phyloP scores from a whole-genome alignment of 176 grass and related monocot genomes.

The Themeda triandra region DNA sequence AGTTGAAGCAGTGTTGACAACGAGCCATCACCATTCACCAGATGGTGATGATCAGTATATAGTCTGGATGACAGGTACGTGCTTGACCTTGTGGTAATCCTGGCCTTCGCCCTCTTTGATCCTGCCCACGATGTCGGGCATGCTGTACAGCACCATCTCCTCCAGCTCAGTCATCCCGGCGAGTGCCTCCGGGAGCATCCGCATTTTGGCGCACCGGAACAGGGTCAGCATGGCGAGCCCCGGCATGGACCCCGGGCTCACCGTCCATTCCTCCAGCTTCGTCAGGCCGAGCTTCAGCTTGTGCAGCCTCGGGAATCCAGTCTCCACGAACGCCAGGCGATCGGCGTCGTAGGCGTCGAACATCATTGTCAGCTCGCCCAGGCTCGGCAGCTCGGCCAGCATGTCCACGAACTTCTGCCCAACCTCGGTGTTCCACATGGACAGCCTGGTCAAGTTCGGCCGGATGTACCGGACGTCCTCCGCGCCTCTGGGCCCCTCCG shows the following conservation, averaged over 20 bases:
- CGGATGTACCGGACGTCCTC: slow-evolving; percentile 39
- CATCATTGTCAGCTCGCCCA: slow-evolving; percentile 38
- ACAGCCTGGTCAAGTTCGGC: slow-evolving; percentile 36
- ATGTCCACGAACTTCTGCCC: slow-evolving; percentile 46
- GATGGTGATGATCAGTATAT: slow-evolving; percentile 4
- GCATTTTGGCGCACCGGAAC: slow-evolving; percentile 34
- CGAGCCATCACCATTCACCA: not conserved
- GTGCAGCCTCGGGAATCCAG: slow-evolving; percentile 33
- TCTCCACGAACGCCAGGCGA: slow-evolving; percentile 22
- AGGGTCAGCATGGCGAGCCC: slow-evolving; percentile 33
- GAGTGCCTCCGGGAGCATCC: slow-evolving; percentile 49
- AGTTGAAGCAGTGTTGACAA: not conserved
- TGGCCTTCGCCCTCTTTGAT: slow-evolving; percentile 30
- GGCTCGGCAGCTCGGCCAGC: slow-evolving; percentile 42
- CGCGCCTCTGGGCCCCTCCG: not conserved
- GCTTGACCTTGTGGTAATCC: slow-evolving; percentile 51
- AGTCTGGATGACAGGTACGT: slow-evolving; percentile 42
- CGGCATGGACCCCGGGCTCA: not conserved
- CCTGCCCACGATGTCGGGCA: slow-evolving; percentile 42
- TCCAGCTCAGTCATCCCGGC: slow-evolving; percentile 42
- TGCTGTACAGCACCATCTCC: slow-evolving; percentile 51
- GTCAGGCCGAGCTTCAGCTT: slow-evolving; percentile 26
- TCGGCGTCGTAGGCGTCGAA: slow-evolving; percentile 18
- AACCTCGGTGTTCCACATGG: slow-evolving; percentile 41
- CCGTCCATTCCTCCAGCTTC: slow-evolving; percentile 42